Percentiles rank a stretch among this genome's conserved stretches.
Conservation (phyloP, 176 grass and related monocot species). For the Oryza brachyantha region DNA sequence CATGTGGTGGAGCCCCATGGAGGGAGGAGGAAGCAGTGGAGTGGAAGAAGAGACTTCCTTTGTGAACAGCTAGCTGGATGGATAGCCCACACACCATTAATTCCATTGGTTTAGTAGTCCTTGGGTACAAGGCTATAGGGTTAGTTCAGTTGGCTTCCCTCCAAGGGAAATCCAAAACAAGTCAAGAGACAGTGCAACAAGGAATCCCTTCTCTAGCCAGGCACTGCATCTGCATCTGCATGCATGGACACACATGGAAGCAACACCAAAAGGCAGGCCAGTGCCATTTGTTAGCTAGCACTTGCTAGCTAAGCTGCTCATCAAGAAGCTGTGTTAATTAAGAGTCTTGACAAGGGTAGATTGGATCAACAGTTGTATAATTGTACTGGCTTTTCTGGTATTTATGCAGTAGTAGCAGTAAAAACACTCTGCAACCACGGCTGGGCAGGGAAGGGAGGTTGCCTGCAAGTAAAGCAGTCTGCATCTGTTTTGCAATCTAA, state of each 20-base stretch:
- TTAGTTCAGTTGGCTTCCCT: constrained; percentile 20
- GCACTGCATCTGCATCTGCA: background rate
- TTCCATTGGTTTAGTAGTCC: background rate
- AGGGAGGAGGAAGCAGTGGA: constrained; percentile 18
- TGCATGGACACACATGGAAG: background rate
- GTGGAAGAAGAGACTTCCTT: constrained; percentile 37
- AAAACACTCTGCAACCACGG: background rate
- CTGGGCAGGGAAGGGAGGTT: background rate
- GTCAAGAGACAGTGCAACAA: constrained; percentile 5
- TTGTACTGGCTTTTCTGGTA: too few relatives aligned
- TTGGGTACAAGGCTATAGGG: background rate
- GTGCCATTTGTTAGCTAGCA: background rate
- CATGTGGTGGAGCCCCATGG: constrained; percentile 19
- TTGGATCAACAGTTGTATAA: background rate
- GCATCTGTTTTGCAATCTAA: constrained; percentile 7
- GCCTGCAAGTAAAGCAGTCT: background rate
- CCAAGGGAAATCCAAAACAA: constrained; percentile 17
- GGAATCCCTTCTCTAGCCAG: background rate
- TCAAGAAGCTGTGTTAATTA: background rate
- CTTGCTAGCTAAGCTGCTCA: background rate
- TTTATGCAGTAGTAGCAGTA: background rate
- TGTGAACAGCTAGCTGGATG: too few relatives aligned
- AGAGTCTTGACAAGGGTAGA: background rate
- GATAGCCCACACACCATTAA: background rate
- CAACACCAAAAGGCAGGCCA: background rate